These are phyloP conservation scores for Peniophora sp. DNA, from an alignment of 1,284 basidiomycete species.

Conservation along the genomic window DNA sequence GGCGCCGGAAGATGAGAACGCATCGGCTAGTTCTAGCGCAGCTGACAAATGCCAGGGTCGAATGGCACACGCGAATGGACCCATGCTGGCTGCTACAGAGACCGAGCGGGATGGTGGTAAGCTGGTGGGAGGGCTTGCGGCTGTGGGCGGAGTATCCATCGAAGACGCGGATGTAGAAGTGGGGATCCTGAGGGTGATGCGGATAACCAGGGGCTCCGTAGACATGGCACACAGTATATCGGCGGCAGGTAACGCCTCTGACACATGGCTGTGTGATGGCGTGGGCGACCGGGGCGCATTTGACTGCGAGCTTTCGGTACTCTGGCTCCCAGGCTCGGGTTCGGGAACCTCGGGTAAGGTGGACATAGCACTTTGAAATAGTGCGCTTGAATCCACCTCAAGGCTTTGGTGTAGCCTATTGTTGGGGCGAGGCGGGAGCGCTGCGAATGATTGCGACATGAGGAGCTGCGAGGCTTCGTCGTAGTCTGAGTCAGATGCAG, in stretches of 20 bases:
- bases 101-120: neutral
- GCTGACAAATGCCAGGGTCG: constrained; percentile 45
- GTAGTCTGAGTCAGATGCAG: constrained; percentile 31
- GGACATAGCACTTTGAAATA: constrained; percentile 72
- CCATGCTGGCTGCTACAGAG: constrained; percentile 32
- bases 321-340: neutral
- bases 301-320: no score
- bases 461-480: constrained; percentile 58
- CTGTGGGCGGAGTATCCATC: neutral
- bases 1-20: constrained; percentile 16
- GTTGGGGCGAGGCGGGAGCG: constrained; percentile 35
- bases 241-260: constrained; percentile 1
- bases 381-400: constrained; percentile 27
- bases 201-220: neutral
- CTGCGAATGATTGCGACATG: constrained; percentile 72
- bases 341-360: constrained; percentile 16
- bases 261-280: constrained; percentile 20
- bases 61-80: constrained; percentile 44
- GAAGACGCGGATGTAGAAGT: neutral
- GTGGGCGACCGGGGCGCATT: neutral
- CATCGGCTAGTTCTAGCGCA: constrained; percentile 33
- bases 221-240: constrained; percentile 14
- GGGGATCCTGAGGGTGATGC: neutral
- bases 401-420: constrained; percentile 31
- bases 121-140: neutral